A percentile compares a stretch with the other conserved stretches of the same genome.
Evolutionary conservation across 352 stramenopile genomes (phyloP).

Genomic region (Aphanomyces invadans): DNA sequence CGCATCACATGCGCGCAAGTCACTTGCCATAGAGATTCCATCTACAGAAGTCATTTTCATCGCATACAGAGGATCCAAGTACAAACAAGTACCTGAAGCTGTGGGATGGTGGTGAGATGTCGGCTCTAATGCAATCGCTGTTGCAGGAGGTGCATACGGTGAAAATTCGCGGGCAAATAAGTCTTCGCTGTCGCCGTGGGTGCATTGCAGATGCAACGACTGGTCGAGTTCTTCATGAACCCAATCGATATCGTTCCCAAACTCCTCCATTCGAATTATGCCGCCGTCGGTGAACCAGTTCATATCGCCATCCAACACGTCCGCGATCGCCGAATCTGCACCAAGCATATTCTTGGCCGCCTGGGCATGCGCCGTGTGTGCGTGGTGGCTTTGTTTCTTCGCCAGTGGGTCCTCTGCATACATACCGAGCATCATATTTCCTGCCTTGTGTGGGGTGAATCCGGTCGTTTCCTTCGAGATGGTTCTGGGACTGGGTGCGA

Average conservation of each 20-base stretch:
- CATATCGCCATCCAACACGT: conserved; percentile 16
- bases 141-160: conserved; percentile 33
- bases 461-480: conserved; percentile 3
- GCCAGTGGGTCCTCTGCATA: conserved; percentile 25
- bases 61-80: not conserved
- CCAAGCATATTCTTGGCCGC: not conserved
- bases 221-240: conserved; percentile 64
- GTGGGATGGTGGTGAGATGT: conserved; percentile 19
- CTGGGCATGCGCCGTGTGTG: conserved; percentile 1
- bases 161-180: conserved; percentile 56
- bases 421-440: conserved; percentile 23
- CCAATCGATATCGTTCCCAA: conserved; percentile 79
- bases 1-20: conserved; percentile 34
- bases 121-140: conserved; percentile 1
- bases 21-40: conserved; percentile 35
- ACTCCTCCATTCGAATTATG: conserved; percentile 57
- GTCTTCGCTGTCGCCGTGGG: conserved; percentile 29
- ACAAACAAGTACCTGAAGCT: conserved; percentile 11
- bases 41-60: conserved; percentile 26
- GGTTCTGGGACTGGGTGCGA: conserved; percentile 1
- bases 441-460: conserved; percentile 8
- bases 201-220: conserved; percentile 48
- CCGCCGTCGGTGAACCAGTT: conserved; percentile 78
- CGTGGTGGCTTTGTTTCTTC: conserved; percentile 21
- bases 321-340: conserved; percentile 17